These are phyloP conservation scores for Stephanodiscus minutulus DNA, from an alignment of 108 stramenopile species.

Conservation along the genomic window DNA sequence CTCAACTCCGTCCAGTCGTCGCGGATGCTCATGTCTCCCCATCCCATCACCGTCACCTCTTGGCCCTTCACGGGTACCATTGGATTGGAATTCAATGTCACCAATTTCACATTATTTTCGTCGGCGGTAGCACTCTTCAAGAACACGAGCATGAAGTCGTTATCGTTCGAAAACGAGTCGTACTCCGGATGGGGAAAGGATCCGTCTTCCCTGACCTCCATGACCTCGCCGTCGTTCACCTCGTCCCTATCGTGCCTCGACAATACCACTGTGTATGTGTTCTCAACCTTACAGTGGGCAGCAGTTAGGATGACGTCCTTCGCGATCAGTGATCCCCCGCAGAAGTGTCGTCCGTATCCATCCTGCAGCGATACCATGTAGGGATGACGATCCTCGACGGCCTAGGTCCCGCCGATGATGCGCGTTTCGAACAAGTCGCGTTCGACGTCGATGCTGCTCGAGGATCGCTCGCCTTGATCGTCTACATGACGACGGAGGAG, in stretches of 20 bases:
- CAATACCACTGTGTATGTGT: constrained; percentile 2
- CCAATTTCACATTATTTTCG: background rate
- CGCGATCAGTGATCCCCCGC: constrained; percentile 35
- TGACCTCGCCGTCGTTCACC: no score
- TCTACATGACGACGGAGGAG: no score
- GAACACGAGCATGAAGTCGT: constrained; percentile 36
- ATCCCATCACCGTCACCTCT: constrained; percentile 56
- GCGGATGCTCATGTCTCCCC: constrained; percentile 35
- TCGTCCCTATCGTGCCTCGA: constrained; percentile 20
- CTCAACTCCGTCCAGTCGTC: constrained; percentile 2
- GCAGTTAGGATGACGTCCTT: constrained; percentile 31
- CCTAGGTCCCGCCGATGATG: constrained; percentile 34
- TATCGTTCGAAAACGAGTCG: constrained; percentile 16
- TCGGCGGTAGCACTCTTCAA: background rate
- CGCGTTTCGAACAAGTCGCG: constrained; percentile 9
- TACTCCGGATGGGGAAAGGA: constrained; percentile 16
- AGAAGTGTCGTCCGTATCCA: constrained; percentile 10
- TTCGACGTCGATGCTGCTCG: no score
- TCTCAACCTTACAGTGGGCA: constrained; percentile 23
- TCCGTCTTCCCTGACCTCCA: background rate
- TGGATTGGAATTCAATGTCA: constrained; percentile 38
- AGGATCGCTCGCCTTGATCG: no score
- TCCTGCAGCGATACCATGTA: constrained; percentile 34
- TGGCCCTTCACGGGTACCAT: constrained; percentile 30
- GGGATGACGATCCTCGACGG: constrained; percentile 19